Evolutionary conservation across 768 basidiomycete genomes (phyloP), one percentile per base, ranked within the genome.

Genomic region (Hysterangium stoloniferum): DNA sequence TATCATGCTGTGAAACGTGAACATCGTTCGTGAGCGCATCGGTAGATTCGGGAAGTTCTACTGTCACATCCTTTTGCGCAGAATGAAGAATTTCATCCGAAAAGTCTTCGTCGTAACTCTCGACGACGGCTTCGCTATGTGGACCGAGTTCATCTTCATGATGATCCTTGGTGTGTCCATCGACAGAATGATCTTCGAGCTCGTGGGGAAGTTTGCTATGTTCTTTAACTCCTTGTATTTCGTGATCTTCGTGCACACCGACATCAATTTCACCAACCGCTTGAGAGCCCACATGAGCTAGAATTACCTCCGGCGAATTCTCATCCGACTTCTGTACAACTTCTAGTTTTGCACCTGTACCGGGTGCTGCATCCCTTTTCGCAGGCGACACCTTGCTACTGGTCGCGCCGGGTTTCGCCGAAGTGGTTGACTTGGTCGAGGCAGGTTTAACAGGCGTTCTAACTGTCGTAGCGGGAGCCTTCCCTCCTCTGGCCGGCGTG

Each of bases 401-500:
- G 22, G 58, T 58, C 32, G 55, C 54, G n/a, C 62, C 57, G 29
- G 32, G 52, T 33, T 44, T 53, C 29, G 46, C 54, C 31, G 32
- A 57, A 29, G 58, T 61, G 54, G 58, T 61, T 36, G 52, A 48
- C 41, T 58, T 55, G 20, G 29, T 41, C 6, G 45, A 48, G 31
- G 52, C 63, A 38, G 59, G 61, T 7, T 58, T 59, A 22, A 61
- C 66, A 31, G 59, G 43, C 45, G 63, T 58, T 54, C 40, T 58
- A 24, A 40, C 63, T 42, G 35, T 63, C 57, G 47, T 64, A 4
- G 58, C 22, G 38, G 56, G 49, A 11, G 62, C 65, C 28, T 53
- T 53, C 35, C 24, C 53, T 6, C 61, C 67, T 37, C 67, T 65
- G 28, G 66, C 59, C 27, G 58, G 47, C 6, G 62, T 42, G n/a